phyloP scores from a whole-genome alignment of 306 rosid genomes.

The Datisca glomerata region DNA sequence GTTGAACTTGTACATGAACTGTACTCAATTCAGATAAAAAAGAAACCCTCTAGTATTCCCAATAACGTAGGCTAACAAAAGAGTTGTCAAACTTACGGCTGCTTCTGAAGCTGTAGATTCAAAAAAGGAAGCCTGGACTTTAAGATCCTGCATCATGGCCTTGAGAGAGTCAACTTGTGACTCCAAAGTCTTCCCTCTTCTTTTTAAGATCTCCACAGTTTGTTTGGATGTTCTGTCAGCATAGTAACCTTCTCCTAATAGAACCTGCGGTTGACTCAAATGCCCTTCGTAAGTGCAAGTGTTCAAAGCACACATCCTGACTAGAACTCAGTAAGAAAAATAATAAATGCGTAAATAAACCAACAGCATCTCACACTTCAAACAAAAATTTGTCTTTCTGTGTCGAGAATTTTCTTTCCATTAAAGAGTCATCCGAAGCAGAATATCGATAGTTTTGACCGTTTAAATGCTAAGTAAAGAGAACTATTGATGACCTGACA shows the following conservation, averaged over 20 bases:
- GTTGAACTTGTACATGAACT: too few relatives aligned
- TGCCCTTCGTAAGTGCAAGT: too few relatives aligned
- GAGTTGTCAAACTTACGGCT: constrained; percentile 22
- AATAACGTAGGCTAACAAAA: background rate
- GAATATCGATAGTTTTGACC: too few relatives aligned
- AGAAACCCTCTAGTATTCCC: too few relatives aligned
- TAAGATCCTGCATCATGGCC: constrained; percentile 49
- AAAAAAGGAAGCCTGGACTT: constrained; percentile 56
- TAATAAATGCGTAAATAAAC: background rate
- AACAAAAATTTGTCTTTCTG: background rate
- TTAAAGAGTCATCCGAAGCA: too few relatives aligned
- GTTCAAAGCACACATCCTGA: constrained; percentile 1
- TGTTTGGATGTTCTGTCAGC: constrained; percentile 74
- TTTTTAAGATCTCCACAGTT: constrained; percentile 60
- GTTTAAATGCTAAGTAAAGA: too few relatives aligned
- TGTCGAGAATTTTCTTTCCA: too few relatives aligned
- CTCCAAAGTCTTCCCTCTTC: constrained; percentile 58
- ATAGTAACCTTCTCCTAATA: constrained; percentile 80
- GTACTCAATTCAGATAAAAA: too few relatives aligned
- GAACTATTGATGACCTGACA: too few relatives aligned
- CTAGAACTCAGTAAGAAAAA: background rate
- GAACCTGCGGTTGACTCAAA: constrained; percentile 52
- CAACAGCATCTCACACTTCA: background rate
- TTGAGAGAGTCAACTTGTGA: constrained; percentile 56
- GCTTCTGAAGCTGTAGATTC: constrained; percentile 44